A percentile compares a stretch with the other conserved stretches of the same genome.
Evolutionary conservation across 805 yeast species (phyloP).

Genomic region (Yamadazyma laniorum): DNA sequence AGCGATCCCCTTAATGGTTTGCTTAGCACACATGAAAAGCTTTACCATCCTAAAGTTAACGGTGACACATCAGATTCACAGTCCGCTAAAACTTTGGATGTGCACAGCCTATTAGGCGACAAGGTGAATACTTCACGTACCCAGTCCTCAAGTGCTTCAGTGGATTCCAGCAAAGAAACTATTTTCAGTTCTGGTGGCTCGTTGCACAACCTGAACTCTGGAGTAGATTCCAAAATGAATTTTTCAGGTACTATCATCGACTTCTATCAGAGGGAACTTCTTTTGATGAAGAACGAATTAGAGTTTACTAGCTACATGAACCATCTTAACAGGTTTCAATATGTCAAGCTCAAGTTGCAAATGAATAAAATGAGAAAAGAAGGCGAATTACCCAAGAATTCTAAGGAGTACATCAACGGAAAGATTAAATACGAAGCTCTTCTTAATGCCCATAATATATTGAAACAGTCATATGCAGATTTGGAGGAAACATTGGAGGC

Average conservation of each 20-base stretch:
- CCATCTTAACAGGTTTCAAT: slow-evolving; percentile 25
- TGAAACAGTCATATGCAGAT: slow-evolving; percentile 2
- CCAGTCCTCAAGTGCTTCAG: slow-evolving; percentile 12
- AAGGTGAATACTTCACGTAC: slow-evolving; percentile 6
- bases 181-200: slow-evolving; percentile 7
- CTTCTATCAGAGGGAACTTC: slow-evolving; percentile 56
- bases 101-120: slow-evolving; percentile 7
- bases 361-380: slow-evolving; percentile 14
- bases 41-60: slow-evolving; percentile 17
- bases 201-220: not conserved
- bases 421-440: slow-evolving; percentile 2
- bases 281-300: slow-evolving; percentile 57
- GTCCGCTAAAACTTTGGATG: slow-evolving; percentile 2
- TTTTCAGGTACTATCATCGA: slow-evolving; percentile 28
- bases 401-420: not conserved
- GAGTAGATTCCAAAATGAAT: not conserved
- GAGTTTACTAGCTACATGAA: slow-evolving; percentile 57
- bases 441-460: not conserved
- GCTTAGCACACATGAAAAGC: slow-evolving; percentile 32
- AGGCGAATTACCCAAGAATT: not conserved
- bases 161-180: slow-evolving; percentile 12
- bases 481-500: slow-evolving; percentile 14
- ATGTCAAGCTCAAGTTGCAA: slow-evolving; percentile 11
- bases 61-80: not conserved
- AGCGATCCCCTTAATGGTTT: slow-evolving; percentile 23